phyloP scores from a whole-genome alignment of 2,329 filamentous ascomycete genomes.

The Xylaria sp. region DNA sequence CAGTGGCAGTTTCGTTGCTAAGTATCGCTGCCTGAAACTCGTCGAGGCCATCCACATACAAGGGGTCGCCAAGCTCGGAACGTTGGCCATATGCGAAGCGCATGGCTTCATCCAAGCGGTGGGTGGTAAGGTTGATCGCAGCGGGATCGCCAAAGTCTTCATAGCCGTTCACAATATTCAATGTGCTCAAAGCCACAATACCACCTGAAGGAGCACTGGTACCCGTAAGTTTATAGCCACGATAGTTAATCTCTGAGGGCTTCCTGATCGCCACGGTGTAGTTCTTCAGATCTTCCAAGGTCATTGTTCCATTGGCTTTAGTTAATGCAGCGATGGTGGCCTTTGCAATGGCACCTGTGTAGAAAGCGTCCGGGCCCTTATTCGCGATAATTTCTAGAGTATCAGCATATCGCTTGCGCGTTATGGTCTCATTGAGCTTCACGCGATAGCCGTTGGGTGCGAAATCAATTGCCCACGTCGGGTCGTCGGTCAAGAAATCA shows the following conservation, averaged over 20 bases:
- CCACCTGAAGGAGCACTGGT: conserved; percentile 77
- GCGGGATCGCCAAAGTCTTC: conserved; percentile 63
- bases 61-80: conserved; percentile 75
- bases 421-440: conserved; percentile 47
- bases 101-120: conserved; percentile 83
- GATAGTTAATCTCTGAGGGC: conserved; percentile 66
- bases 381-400: conserved; percentile 57
- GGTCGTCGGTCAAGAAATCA: conserved; percentile 72
- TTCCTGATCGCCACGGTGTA: conserved; percentile 72
- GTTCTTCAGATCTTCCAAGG: conserved; percentile 75
- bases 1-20: conserved; percentile 63
- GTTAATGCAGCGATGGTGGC: conserved; percentile 64
- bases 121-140: conserved; percentile 67
- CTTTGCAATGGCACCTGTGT: conserved; percentile 49
- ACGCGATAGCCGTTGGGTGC: conserved; percentile 54
- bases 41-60: conserved; percentile 66
- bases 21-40: conserved; percentile 68
- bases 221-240: conserved; percentile 71
- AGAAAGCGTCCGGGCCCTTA: conserved; percentile 46
- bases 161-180: conserved; percentile 80
- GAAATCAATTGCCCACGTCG: conserved; percentile 83
- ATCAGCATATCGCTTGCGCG: conserved; percentile 59
- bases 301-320: conserved; percentile 76
- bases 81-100: conserved; percentile 81
- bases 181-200: conserved; percentile 69